Conservation (phyloP, 805 yeast genomes). For the Tetrapisispora pingtungensis region DNA sequence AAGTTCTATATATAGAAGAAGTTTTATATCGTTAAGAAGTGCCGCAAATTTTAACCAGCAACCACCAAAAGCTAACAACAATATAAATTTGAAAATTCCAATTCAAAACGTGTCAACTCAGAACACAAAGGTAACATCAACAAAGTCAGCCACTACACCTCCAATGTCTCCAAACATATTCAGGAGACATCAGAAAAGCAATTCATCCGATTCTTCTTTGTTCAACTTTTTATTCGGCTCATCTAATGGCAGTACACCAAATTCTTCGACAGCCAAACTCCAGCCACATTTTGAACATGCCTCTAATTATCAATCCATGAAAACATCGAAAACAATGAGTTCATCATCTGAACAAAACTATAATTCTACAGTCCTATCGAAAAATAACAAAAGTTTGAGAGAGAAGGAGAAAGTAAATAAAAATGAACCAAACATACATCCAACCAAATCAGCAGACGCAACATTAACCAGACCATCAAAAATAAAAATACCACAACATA, state of each 20-base stretch:
- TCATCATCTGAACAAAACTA: not conserved
- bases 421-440: not conserved
- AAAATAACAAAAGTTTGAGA: not conserved
- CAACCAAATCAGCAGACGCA: constrained; percentile 6
- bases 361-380: not conserved
- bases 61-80: constrained; percentile 4
- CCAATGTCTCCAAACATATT: constrained; percentile 38
- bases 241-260: constrained; percentile 8
- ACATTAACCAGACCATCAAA: constrained; percentile 4
- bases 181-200: constrained; percentile 55
- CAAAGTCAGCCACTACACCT: constrained; percentile 9
- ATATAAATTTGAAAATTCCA: constrained; percentile 23
- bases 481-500: not conserved
- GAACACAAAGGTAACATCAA: not conserved
- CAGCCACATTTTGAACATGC: not conserved
- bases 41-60: constrained; percentile 10
- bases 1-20: constrained; percentile 27
- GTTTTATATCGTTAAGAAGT: constrained; percentile 26
- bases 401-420: not conserved
- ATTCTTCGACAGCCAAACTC: not conserved
- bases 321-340: not conserved
- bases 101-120: constrained; percentile 3
- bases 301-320: not conserved
- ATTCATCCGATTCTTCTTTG: constrained; percentile 46
- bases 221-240: constrained; percentile 32